Evolutionary conservation across 2,329 filamentous ascomycete genomes (phyloP).

Genomic region (Ilyonectria sp.): DNA sequence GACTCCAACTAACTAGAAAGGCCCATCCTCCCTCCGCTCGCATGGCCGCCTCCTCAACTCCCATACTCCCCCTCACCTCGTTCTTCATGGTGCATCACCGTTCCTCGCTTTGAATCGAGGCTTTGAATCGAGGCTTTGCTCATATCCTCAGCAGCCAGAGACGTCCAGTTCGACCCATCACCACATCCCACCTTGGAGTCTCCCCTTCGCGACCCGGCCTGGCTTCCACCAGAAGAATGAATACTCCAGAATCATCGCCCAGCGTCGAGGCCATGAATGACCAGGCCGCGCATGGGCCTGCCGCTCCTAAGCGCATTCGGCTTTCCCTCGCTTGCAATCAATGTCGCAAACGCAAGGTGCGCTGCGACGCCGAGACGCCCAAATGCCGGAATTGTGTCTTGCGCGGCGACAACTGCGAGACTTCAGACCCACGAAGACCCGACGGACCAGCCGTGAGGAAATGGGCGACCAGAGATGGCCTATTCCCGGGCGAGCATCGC

Average conservation of each 20-base stretch:
- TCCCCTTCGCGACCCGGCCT: not conserved
- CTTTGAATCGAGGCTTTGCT: not conserved
- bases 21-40: constrained; percentile 1
- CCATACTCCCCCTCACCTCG: not conserved
- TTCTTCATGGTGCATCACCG: not conserved
- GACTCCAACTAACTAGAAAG: constrained; percentile 15
- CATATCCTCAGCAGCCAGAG: not conserved
- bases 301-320: constrained; percentile 26
- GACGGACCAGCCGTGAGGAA: constrained; percentile 41
- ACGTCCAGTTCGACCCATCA: not conserved
- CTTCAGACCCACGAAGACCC: constrained; percentile 39
- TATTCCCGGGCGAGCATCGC: constrained; percentile 2
- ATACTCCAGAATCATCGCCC: constrained; percentile 24
- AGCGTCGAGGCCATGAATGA: constrained; percentile 24
- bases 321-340: constrained; percentile 39
- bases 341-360: constrained; percentile 43
- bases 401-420: constrained; percentile 39
- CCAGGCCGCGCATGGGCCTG: constrained; percentile 11
- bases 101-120: not conserved
- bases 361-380: constrained; percentile 43
- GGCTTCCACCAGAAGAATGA: constrained; percentile 12
- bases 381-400: constrained; percentile 44
- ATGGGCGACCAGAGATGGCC: constrained; percentile 38
- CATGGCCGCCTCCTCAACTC: constrained; percentile 9
- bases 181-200: not conserved